Evolutionary conservation across 2,329 filamentous ascomycete species (phyloP).

Genomic region (Ceratocystis variospora): DNA sequence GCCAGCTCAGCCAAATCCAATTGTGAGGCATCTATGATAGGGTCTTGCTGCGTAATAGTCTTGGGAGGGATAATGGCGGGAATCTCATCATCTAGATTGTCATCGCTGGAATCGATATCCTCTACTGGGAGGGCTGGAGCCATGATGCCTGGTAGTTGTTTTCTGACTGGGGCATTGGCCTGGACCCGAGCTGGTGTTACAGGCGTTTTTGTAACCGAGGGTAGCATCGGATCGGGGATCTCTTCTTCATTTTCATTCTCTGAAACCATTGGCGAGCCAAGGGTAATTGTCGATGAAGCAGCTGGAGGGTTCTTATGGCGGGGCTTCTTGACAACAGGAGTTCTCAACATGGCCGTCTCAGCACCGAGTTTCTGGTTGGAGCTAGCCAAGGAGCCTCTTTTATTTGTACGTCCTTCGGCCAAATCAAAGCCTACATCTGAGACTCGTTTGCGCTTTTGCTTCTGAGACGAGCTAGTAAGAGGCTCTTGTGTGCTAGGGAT

Average conservation of each 20-base stretch:
- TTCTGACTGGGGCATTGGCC: neutral
- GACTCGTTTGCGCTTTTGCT: neutral
- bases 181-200: neutral
- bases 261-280: slow-evolving; percentile 7
- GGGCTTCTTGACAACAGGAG: neutral
- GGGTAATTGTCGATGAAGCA: neutral
- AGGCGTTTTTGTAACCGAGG: neutral
- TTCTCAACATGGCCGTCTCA: neutral
- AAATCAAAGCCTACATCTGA: neutral
- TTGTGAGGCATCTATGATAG: neutral
- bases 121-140: slow-evolving; percentile 12
- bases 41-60: neutral
- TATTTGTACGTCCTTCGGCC: neutral
- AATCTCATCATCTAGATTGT: slow-evolving; percentile 14
- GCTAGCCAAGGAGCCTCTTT: neutral
- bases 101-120: slow-evolving; percentile 17
- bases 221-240: neutral
- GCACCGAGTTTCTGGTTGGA: neutral
- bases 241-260: neutral
- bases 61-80: neutral
- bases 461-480: neutral
- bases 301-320: neutral
- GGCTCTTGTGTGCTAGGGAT: slow-evolving; percentile 3
- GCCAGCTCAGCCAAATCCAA: neutral
- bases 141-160: neutral